phyloP scores from a whole-genome alignment of 2,329 filamentous ascomycete species.

The Lachnellula arida region DNA sequence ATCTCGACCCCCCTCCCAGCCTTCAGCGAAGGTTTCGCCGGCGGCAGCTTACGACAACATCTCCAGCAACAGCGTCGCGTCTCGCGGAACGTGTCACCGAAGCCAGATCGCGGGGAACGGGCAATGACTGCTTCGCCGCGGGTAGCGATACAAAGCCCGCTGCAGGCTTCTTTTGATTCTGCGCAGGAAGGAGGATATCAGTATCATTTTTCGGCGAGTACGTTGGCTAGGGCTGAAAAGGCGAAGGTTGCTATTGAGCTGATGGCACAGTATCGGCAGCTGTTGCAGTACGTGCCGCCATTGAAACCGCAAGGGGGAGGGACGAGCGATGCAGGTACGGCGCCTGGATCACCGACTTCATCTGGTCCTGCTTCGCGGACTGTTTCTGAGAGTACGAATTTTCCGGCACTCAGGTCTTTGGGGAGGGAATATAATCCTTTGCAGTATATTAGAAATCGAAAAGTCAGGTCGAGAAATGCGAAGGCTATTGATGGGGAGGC shows the following conservation, averaged over 20 bases:
- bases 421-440: slow-evolving; percentile 84
- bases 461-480: slow-evolving; percentile 74
- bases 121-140: slow-evolving; percentile 34
- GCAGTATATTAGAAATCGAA: slow-evolving; percentile 87
- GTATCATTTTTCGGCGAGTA: slow-evolving; percentile 72
- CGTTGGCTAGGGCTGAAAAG: slow-evolving; percentile 75
- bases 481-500: slow-evolving; percentile 67
- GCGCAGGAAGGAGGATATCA: slow-evolving; percentile 44
- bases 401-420: slow-evolving; percentile 30
- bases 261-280: slow-evolving; percentile 73
- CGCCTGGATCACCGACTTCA: slow-evolving; percentile 4
- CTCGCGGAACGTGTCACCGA: slow-evolving; percentile 59
- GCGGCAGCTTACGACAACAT: slow-evolving; percentile 61
- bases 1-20: slow-evolving; percentile 42
- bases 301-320: slow-evolving; percentile 48
- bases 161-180: slow-evolving; percentile 45
- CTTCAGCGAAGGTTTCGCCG: slow-evolving; percentile 45
- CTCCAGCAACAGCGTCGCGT: slow-evolving; percentile 65
- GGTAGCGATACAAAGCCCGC: slow-evolving; percentile 39
- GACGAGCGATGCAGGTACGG: slow-evolving; percentile 36
- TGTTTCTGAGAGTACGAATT: slow-evolving; percentile 32
- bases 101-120: slow-evolving; percentile 39
- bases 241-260: slow-evolving; percentile 83
- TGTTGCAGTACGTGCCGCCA: slow-evolving; percentile 75
- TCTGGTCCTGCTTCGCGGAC: slow-evolving; percentile 33